These are phyloP conservation scores for Suillus bovinus DNA, from an alignment of 768 basidiomycete species.

Conservation along the genomic window DNA sequence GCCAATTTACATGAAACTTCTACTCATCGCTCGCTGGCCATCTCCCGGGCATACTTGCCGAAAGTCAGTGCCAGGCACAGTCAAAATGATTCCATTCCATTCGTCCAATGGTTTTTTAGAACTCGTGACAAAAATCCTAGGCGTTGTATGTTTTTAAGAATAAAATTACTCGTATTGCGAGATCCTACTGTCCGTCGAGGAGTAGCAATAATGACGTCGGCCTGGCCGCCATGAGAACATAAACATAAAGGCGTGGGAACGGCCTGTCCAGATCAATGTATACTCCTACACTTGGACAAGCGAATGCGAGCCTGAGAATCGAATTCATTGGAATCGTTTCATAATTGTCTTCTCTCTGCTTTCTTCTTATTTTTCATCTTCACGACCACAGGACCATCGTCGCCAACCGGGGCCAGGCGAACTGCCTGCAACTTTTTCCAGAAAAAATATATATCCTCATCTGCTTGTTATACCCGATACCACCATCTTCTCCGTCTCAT, in stretches of 20 bases:
- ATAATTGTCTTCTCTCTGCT: slow-evolving; percentile 14
- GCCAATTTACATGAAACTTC: background rate
- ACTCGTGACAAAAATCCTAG: background rate
- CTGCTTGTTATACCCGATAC: slow-evolving; percentile 31
- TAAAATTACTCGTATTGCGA: too few relatives aligned
- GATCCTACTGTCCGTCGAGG: too few relatives aligned
- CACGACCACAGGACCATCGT: slow-evolving; percentile 29
- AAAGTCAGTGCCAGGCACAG: background rate
- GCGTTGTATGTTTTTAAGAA: too few relatives aligned
- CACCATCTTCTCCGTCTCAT: slow-evolving; percentile 21
- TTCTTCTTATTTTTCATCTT: slow-evolving; percentile 18
- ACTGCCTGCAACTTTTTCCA: background rate
- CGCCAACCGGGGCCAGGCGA: slow-evolving; percentile 5
- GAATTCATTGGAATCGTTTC: slow-evolving; percentile 16
- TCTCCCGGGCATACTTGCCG: too few relatives aligned
- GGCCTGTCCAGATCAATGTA: slow-evolving; percentile 21
- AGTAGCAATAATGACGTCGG: too few relatives aligned
- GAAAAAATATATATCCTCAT: slow-evolving; percentile 7
- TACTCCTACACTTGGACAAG: slow-evolving; percentile 13
- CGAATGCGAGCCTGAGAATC: slow-evolving; percentile 18
- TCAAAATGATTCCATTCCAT: background rate
- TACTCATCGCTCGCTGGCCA: background rate
- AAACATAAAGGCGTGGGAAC: slow-evolving; percentile 32
- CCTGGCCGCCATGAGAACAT: too few relatives aligned
- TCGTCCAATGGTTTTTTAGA: background rate